These are phyloP conservation scores for Fusarium newnesense DNA, from an alignment of 2,329 filamentous ascomycete genomes.

Conservation along the genomic window DNA sequence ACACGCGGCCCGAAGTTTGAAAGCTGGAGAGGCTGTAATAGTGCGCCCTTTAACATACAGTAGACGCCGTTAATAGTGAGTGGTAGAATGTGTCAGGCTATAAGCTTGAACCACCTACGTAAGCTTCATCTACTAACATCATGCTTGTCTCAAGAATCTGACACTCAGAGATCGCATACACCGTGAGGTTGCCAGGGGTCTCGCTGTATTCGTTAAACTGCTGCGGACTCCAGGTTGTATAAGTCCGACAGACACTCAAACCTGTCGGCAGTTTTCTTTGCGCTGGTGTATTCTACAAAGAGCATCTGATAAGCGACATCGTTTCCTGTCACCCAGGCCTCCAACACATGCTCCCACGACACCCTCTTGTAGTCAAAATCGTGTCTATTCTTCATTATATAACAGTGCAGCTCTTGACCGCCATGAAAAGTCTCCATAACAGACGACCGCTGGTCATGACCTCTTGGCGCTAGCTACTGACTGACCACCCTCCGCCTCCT, in stretches of 20 bases:
- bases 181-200: not conserved
- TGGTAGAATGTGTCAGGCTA: not conserved
- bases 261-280: slow-evolving; percentile 4
- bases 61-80: not conserved
- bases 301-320: not conserved
- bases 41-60: not conserved
- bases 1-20: not conserved
- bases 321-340: not conserved
- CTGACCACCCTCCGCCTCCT: slow-evolving; percentile 34
- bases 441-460: slow-evolving; percentile 5
- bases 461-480: slow-evolving; percentile 30
- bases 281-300: not conserved
- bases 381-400: not conserved
- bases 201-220: not conserved
- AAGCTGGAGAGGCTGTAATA: not conserved
- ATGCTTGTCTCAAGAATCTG: not conserved
- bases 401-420: slow-evolving; percentile 20
- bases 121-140: not conserved
- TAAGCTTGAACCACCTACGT: slow-evolving; percentile 6
- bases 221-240: not conserved
- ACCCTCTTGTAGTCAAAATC: not conserved
- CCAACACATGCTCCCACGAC: not conserved
- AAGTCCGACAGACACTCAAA: not conserved
- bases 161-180: not conserved
- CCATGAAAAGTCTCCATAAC: slow-evolving; percentile 23